A percentile compares a stretch with the other conserved stretches of the same genome.
phyloP scores from a whole-genome alignment of 495 filamentous ascomycete species.

The Platismatia glauca region DNA sequence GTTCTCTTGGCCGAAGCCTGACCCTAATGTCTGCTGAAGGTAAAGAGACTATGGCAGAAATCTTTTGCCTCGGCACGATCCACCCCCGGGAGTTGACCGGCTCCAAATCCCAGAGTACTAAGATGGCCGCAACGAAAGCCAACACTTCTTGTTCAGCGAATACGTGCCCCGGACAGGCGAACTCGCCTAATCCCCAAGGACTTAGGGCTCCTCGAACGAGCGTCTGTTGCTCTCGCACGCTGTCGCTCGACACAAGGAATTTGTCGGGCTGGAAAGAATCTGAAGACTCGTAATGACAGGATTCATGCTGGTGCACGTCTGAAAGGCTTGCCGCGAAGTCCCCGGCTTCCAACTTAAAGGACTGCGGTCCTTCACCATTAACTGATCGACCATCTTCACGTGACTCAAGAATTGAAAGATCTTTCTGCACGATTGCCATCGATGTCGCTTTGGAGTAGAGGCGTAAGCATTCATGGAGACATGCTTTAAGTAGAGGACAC shows the following conservation, averaged over 20 bases:
- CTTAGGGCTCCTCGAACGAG: neutral
- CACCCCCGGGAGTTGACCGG: neutral
- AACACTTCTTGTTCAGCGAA: constrained; percentile 39
- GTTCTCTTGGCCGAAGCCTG: constrained; percentile 1
- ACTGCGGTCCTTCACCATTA: neutral
- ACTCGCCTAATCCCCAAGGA: neutral
- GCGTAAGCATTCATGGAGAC: constrained; percentile 47
- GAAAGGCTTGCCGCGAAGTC: neutral
- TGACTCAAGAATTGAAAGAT: neutral
- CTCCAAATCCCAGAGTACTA: constrained; percentile 46
- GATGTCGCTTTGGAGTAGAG: constrained; percentile 37
- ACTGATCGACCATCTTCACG: neutral
- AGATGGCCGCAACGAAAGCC: constrained; percentile 38
- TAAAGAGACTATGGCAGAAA: neutral
- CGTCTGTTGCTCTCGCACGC: neutral
- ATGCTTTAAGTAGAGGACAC: constrained; percentile 46
- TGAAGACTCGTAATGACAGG: neutral
- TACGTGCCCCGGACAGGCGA: constrained; percentile 28
- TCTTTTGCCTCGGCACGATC: constrained; percentile 2
- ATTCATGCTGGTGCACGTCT: neutral
- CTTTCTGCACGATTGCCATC: neutral
- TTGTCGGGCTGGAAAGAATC: neutral
- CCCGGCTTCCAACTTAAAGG: constrained; percentile 1
- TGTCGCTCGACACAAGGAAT: neutral
- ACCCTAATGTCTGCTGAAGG: constrained; percentile 5